Conservation (phyloP, 2,329 filamentous ascomycete genomes). For the Epichloe aotearoae region DNA sequence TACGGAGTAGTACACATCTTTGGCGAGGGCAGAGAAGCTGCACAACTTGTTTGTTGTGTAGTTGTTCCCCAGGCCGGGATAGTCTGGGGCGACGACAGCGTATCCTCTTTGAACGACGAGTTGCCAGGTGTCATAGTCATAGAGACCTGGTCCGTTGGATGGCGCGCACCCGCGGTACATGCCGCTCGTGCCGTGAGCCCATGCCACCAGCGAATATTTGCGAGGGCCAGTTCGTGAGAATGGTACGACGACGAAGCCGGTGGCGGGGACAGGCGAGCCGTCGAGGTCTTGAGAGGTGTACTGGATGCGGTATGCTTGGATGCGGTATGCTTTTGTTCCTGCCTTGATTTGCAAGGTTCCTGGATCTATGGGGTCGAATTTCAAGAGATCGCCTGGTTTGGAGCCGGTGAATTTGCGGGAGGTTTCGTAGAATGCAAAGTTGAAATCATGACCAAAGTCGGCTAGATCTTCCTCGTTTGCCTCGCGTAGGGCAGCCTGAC, state of each 20-base stretch:
- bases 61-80: slow-evolving; percentile 11
- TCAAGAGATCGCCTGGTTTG: slow-evolving; percentile 9
- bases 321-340: slow-evolving; percentile 7
- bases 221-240: not conserved
- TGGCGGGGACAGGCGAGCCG: slow-evolving; percentile 7
- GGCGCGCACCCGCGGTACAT: slow-evolving; percentile 6
- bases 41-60: slow-evolving; percentile 10
- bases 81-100: slow-evolving; percentile 12
- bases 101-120: slow-evolving; percentile 5
- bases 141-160: slow-evolving; percentile 2
- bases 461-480: not conserved
- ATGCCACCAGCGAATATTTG: slow-evolving; percentile 1
- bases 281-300: slow-evolving; percentile 10
- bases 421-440: slow-evolving; percentile 8
- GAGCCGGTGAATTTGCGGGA: slow-evolving; percentile 6
- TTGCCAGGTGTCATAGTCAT: slow-evolving; percentile 7
- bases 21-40: slow-evolving; percentile 5
- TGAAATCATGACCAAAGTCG: slow-evolving; percentile 4
- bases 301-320: slow-evolving; percentile 9
- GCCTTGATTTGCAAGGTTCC: slow-evolving; percentile 1
- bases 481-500: slow-evolving; percentile 3
- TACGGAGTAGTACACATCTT: slow-evolving; percentile 9
- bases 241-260: slow-evolving; percentile 8
- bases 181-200: slow-evolving; percentile 9
- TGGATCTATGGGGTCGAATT: slow-evolving; percentile 8